phyloP scores from a whole-genome alignment of 129 eudicot genomes.

The Chrysanthemum lavandulifolium region DNA sequence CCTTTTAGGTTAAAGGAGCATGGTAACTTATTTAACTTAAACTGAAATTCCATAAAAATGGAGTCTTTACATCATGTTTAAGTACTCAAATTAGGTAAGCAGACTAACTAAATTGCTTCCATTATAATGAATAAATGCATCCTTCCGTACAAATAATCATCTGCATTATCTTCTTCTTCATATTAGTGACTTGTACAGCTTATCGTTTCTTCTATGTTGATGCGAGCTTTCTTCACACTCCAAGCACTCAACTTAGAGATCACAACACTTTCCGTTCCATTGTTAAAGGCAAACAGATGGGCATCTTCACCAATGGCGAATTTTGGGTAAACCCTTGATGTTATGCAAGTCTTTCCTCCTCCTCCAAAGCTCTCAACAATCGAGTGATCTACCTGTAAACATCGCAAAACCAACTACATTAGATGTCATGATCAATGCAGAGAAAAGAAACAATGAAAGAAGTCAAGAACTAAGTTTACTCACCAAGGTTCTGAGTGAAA shows the following conservation, averaged over 20 bases:
- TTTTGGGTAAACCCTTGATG: constrained; percentile 71
- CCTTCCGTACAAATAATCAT: too few species aligned
- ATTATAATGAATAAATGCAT: not conserved
- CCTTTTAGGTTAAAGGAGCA: too few species aligned
- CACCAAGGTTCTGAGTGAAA: too few species aligned
- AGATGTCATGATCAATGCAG: not conserved
- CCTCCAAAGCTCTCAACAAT: constrained; percentile 73
- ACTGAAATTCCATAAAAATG: not conserved
- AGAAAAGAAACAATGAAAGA: too few species aligned
- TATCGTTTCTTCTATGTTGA: too few species aligned
- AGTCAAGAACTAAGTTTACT: not conserved
- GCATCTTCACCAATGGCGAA: constrained; percentile 44
- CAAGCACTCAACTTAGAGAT: constrained; percentile 33
- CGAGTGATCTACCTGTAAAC: constrained; percentile 64
- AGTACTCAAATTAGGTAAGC: constrained; percentile 13
- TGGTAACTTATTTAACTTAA: too few species aligned
- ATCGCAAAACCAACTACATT: not conserved
- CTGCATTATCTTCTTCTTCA: too few species aligned
- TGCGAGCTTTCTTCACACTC: constrained; percentile 35
- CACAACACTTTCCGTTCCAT: constrained; percentile 36
- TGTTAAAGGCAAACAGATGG: constrained; percentile 45
- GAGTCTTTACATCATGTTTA: not conserved
- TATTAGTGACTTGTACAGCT: too few species aligned
- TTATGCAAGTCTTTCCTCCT: constrained; percentile 62
- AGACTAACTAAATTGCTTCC: constrained; percentile 3